Percentiles rank a stretch among this genome's conserved stretches.
Conservation (phyloP, 2,329 filamentous ascomycete genomes). For the Fusarium equiseti region DNA sequence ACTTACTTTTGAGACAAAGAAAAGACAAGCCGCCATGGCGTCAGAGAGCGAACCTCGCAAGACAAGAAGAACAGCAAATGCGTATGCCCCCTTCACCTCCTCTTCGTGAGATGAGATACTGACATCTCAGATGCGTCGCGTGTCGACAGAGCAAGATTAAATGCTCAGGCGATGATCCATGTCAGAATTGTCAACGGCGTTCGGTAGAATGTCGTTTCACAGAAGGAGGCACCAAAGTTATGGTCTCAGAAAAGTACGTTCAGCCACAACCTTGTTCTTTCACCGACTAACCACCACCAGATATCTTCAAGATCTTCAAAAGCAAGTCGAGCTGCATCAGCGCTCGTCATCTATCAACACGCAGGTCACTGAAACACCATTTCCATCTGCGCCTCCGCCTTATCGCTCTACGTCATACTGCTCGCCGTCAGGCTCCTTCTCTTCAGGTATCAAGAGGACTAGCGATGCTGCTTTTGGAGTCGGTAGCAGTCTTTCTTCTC, state of each 20-base stretch:
- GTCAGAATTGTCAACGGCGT: conserved; percentile 50
- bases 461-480: conserved; percentile 35
- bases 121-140: conserved; percentile 44
- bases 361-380: not conserved
- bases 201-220: conserved; percentile 49
- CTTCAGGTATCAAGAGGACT: conserved; percentile 19
- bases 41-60: conserved; percentile 33
- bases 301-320: conserved; percentile 46
- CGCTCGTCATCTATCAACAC: conserved; percentile 18
- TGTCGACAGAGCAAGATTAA: conserved; percentile 54
- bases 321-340: conserved; percentile 35
- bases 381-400: conserved; percentile 26
- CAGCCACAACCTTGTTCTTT: not conserved
- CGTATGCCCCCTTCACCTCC: conserved; percentile 8
- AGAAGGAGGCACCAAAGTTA: conserved; percentile 47
- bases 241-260: conserved; percentile 51
- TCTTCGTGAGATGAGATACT: not conserved
- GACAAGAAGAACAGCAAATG: conserved; percentile 47
- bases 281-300: conserved; percentile 24
- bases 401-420: conserved; percentile 29
- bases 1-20: too few species aligned
- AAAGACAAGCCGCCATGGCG: conserved; percentile 17
- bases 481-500: conserved; percentile 28
- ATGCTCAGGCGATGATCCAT: conserved; percentile 52
- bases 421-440: conserved; percentile 13